Percentiles rank a stretch among this genome's conserved stretches.
These are phyloP conservation scores for Gracilariopsis chorda DNA, from an alignment of 23 red algal species.

Conservation along the genomic window DNA sequence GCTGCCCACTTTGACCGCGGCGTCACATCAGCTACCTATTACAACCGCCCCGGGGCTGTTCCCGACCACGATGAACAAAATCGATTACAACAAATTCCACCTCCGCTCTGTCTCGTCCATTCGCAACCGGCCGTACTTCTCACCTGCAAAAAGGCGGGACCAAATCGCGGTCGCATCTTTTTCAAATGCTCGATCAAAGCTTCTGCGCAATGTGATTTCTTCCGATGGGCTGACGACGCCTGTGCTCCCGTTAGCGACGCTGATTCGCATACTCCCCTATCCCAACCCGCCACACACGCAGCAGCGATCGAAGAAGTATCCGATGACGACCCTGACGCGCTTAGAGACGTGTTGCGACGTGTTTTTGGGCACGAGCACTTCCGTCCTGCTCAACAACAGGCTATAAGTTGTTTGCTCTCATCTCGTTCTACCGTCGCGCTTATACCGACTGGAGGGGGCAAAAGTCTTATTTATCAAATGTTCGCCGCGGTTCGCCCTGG, in stretches of 20 bases:
- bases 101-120: background rate
- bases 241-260: background rate
- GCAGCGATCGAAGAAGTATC: background rate
- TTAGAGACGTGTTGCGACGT: background rate
- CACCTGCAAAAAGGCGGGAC: background rate
- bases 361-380: conserved; percentile 2
- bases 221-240: conserved; percentile 40
- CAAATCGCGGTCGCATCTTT: conserved; percentile 15
- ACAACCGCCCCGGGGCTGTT: background rate
- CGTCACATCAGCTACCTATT: background rate
- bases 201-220: conserved; percentile 23
- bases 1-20: background rate
- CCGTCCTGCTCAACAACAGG: conserved; percentile 47
- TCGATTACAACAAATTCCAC: background rate
- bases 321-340: conserved; percentile 1
- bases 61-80: background rate
- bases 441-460: conserved; percentile 68
- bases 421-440: conserved; percentile 50
- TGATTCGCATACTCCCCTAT: background rate
- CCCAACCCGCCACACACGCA: background rate
- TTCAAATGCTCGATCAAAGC: conserved; percentile 4
- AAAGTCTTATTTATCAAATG: conserved; percentile 71
- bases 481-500: conserved; percentile 71
- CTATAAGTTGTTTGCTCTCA: conserved; percentile 12
- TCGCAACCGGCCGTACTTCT: background rate